These are phyloP conservation scores for Chytriomyces confervae DNA, from an alignment of 192 early-diverging fungal genomes.

Conservation along the genomic window DNA sequence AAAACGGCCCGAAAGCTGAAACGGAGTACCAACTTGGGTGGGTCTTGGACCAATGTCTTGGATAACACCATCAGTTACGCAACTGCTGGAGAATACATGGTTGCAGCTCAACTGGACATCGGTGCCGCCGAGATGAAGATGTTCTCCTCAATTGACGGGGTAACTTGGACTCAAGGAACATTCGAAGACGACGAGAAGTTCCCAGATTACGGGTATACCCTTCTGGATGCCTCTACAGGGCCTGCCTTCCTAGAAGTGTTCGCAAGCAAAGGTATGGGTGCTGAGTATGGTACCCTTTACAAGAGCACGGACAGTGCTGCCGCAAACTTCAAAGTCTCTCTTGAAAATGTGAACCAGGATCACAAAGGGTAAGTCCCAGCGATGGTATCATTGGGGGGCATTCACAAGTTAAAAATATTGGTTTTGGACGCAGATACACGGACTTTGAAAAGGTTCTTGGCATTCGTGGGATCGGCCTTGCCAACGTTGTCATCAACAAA, in stretches of 20 bases:
- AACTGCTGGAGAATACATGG: slow-evolving; percentile 77
- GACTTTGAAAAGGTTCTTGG: slow-evolving; percentile 94
- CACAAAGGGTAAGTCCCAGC: slow-evolving; percentile 45
- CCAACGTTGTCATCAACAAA: slow-evolving; percentile 82
- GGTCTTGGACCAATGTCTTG: slow-evolving; percentile 28
- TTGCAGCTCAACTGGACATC: slow-evolving; percentile 63
- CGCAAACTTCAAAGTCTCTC: slow-evolving; percentile 71
- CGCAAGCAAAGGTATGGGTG: slow-evolving; percentile 25
- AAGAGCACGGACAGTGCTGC: slow-evolving; percentile 81
- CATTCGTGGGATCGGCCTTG: slow-evolving; percentile 81
- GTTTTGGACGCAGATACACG: slow-evolving; percentile 53
- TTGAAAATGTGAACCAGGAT: slow-evolving; percentile 83
- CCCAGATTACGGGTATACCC: slow-evolving; percentile 76
- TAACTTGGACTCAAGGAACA: slow-evolving; percentile 68
- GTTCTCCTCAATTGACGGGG: slow-evolving; percentile 78
- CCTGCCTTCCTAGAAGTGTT: slow-evolving; percentile 81
- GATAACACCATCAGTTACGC: slow-evolving; percentile 43
- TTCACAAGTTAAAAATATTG: neutral
- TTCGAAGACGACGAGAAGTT: slow-evolving; percentile 82
- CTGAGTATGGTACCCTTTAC: slow-evolving; percentile 83
- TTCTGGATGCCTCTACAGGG: slow-evolving; percentile 81
- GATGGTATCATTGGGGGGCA: neutral
- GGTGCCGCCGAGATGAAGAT: slow-evolving; percentile 60
- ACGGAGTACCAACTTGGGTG: slow-evolving; percentile 33
- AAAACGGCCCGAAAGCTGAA: slow-evolving; percentile 41